phyloP scores from a whole-genome alignment of 2,329 filamentous ascomycete species.

The Amauroascus verrucosus region DNA sequence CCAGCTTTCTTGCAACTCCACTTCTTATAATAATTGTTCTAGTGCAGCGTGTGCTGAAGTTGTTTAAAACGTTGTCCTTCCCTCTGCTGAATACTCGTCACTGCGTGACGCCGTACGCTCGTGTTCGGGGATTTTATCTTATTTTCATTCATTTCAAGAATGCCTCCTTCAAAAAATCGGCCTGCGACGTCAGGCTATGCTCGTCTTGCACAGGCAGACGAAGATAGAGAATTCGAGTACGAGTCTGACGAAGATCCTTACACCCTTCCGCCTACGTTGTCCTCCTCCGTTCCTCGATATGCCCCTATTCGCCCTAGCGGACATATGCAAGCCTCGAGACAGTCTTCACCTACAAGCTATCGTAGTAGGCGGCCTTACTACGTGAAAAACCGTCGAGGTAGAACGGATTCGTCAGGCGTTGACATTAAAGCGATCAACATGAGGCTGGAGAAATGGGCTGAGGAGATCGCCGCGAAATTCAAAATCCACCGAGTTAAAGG shows the following conservation, averaged over 20 bases:
- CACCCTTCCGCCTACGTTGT: slow-evolving; percentile 45
- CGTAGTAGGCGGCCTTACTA: slow-evolving; percentile 37
- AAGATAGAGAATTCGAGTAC: slow-evolving; percentile 35
- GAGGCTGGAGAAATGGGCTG: slow-evolving; percentile 87
- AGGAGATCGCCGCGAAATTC: slow-evolving; percentile 95
- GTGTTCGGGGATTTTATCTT: no score
- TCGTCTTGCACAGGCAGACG: slow-evolving; percentile 71
- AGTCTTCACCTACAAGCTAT: slow-evolving; percentile 32
- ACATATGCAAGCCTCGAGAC: slow-evolving; percentile 41
- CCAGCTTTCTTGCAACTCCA: neutral
- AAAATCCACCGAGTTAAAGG: slow-evolving; percentile 72
- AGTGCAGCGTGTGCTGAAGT: neutral
- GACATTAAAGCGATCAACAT: slow-evolving; percentile 98
- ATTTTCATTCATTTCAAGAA: neutral
- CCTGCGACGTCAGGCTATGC: slow-evolving; percentile 74
- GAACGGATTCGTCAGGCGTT: slow-evolving; percentile 73
- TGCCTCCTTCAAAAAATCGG: slow-evolving; percentile 39
- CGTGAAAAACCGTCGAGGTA: slow-evolving; percentile 41
- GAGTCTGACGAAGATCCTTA: slow-evolving; percentile 52
- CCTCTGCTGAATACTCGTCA: neutral
- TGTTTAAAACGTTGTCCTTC: neutral
- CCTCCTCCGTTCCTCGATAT: slow-evolving; percentile 50
- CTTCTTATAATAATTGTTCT: neutral
- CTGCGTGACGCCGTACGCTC: neutral
- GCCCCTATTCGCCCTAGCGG: slow-evolving; percentile 45